A percentile compares a stretch with the other conserved stretches of the same genome.
Evolutionary conservation across 192 early-diverging fungal species (phyloP).

Genomic region (Linnemannia exigua): DNA sequence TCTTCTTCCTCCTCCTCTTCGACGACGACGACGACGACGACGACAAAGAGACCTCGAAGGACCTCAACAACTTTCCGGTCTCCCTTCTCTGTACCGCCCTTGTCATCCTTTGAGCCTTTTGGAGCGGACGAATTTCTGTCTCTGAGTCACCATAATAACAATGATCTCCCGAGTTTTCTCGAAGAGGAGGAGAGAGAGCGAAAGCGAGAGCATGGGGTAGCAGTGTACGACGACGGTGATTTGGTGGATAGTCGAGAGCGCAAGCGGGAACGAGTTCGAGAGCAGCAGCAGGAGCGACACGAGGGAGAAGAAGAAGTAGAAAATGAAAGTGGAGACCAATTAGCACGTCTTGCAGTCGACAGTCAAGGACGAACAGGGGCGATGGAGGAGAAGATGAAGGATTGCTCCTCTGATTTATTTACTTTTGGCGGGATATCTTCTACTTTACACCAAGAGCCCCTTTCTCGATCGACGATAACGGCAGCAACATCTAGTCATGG

Average conservation of each 20-base stretch:
- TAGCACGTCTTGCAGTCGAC: neutral
- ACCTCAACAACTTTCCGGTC: constrained; percentile 37
- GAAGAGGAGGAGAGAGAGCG: neutral
- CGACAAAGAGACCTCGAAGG: constrained; percentile 1
- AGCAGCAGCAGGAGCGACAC: neutral
- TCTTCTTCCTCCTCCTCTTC: neutral
- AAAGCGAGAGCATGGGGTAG: neutral
- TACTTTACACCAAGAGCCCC: too few relatives aligned
- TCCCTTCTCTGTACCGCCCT: constrained; percentile 14
- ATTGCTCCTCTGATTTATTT: neutral
- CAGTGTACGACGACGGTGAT: neutral
- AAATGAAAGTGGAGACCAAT: neutral
- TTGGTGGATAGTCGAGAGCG: neutral
- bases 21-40: too few relatives aligned
- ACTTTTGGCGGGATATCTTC: neutral
- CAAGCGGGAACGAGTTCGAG: neutral
- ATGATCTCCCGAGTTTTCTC: neutral
- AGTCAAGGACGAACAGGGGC: neutral
- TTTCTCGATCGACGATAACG: neutral
- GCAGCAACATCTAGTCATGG: neutral
- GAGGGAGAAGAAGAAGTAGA: neutral
- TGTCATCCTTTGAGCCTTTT: constrained; percentile 29
- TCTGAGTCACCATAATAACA: constrained; percentile 1
- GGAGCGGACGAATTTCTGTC: constrained; percentile 22
- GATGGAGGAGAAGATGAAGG: neutral